These are phyloP conservation scores for Mycena indigotica DNA, from an alignment of 768 basidiomycete species.

Conservation along the genomic window DNA sequence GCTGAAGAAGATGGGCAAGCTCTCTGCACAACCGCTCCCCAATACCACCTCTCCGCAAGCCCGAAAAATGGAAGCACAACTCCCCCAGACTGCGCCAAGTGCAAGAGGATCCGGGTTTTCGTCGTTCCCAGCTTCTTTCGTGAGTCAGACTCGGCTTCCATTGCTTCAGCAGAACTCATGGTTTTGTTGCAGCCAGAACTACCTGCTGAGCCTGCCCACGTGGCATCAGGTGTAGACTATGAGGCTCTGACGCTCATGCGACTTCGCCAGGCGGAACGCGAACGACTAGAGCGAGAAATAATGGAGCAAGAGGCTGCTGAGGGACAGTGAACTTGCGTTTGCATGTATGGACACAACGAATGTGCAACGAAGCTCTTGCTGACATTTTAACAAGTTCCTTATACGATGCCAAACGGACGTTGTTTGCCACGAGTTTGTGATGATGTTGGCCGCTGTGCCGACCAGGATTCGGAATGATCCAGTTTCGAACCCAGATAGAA, in stretches of 20 bases:
- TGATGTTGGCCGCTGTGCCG: not conserved
- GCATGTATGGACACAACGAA: not conserved
- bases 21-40: constrained; percentile 37
- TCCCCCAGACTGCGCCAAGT: constrained; percentile 35
- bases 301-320: constrained; percentile 64
- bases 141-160: constrained; percentile 31
- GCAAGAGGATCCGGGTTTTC: constrained; percentile 47
- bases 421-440: not conserved
- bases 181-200: constrained; percentile 25
- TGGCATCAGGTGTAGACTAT: constrained; percentile 61
- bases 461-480: not conserved
- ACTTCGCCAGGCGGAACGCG: constrained; percentile 79
- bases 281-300: constrained; percentile 76
- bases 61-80: constrained; percentile 17
- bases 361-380: not conserved
- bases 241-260: constrained; percentile 81
- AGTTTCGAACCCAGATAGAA: not conserved
- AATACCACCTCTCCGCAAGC: constrained; percentile 13
- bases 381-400: not conserved
- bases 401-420: not conserved
- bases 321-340: not conserved
- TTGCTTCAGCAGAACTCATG: constrained; percentile 12
- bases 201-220: constrained; percentile 20
- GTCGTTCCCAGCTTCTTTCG: constrained; percentile 63
- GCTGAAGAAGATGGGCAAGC: constrained; percentile 72